phyloP scores from a whole-genome alignment of 2,329 filamentous ascomycete species.

The Colletotrichum euphorbiae region DNA sequence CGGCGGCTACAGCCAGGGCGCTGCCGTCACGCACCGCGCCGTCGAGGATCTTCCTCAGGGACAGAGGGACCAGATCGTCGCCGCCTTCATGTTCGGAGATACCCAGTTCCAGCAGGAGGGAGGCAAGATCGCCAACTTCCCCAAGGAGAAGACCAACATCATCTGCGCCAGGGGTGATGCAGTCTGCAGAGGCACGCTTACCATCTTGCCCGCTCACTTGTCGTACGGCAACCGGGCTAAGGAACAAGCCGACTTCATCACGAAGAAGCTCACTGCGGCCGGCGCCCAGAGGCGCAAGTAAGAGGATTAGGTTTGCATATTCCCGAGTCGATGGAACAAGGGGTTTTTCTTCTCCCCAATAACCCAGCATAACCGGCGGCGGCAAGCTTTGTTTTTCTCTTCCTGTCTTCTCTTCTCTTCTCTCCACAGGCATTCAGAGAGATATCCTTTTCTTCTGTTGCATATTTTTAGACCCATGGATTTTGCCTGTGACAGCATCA shows the following conservation, averaged over 20 bases:
- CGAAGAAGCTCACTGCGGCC: conserved; percentile 32
- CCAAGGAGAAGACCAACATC: conserved; percentile 51
- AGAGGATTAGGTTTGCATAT: conserved; percentile 8
- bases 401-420: not conserved
- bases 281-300: conserved; percentile 38
- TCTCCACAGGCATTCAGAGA: conserved; percentile 11
- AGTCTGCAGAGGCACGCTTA: conserved; percentile 51
- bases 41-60: conserved; percentile 43
- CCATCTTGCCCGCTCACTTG: conserved; percentile 51
- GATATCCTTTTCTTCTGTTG: conserved; percentile 10
- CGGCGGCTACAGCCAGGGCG: conserved; percentile 54
- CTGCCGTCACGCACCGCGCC: conserved; percentile 46
- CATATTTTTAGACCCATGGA: not conserved
- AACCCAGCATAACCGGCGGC: not conserved
- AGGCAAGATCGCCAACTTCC: conserved; percentile 51
- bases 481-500: conserved; percentile 2
- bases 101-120: conserved; percentile 48
- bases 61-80: conserved; percentile 43
- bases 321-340: too few relatives aligned
- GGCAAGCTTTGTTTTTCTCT: not conserved
- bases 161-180: conserved; percentile 55
- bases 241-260: conserved; percentile 48
- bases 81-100: conserved; percentile 46
- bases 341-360: not conserved
- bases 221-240: conserved; percentile 50